Base-by-base conservation (phyloP, 768 basidiomycete genomes). In the Auricularia cornea region DNA sequence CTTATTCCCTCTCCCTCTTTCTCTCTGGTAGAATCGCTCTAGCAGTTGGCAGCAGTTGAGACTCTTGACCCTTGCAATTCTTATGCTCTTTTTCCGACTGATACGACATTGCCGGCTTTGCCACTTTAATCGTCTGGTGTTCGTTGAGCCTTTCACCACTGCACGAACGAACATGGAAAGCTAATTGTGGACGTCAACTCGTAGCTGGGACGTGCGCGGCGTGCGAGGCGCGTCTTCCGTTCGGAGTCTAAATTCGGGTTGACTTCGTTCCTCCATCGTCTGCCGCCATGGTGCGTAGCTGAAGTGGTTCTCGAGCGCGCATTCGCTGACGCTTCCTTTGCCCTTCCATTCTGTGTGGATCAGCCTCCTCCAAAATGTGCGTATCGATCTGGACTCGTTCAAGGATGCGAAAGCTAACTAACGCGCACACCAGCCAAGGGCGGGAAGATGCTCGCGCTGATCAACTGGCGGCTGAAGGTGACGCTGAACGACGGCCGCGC, bases 401-500 rank as follows among this genome's bases (percentile, higher is more conserved):
- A n/a, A n/a, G n/a, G n/a, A n/a, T n/a, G 10, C 23, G 10, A n/a
- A 10, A 8, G 51, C 51, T 16, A 26, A 57, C 54, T 57, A 10
- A 57, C 54, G 26, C 54, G 28, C 11, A 6, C 26, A 3, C 29
- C 54, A 75, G 92, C 94, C 54, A 95, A 96, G 80, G 94, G 94
- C 73, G 94, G 95, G 75, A 94, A 95, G 83, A 97, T 99, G 94
- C 88, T 96, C 74, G 78, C 88, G 75, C 88, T 98, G 79, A 86
- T 99, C 81, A 94, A 98, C 79, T 98, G 96, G 91, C 83, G 96
- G 76, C 84, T 99, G 68, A 95, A 91, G 78, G 88, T 98, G 64
- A 97, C 94, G 64, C 88, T 98, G 77, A 97, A 89, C 87, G 97
- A 99, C 76, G 94, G 94, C 65, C 91, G 97, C 75, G 85, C 90